A percentile compares a stretch with the other conserved stretches of the same genome.
These are phyloP conservation scores for Phialophora tarda DNA, from an alignment of 2,329 filamentous ascomycete species.

Conservation along the genomic window DNA sequence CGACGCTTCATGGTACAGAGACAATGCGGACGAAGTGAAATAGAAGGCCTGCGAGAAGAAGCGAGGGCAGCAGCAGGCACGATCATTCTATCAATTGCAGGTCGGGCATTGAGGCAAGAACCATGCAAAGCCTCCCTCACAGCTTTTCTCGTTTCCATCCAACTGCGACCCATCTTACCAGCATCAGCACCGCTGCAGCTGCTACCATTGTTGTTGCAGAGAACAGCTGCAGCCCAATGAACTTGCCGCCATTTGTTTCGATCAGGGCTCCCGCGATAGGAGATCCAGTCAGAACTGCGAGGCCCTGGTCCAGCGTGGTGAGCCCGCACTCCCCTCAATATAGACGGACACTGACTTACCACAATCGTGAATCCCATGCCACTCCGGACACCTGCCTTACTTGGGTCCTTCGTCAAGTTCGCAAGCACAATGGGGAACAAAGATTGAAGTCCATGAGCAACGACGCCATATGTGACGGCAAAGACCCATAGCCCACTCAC, in stretches of 20 bases:
- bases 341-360: constrained; percentile 6
- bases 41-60: neutral
- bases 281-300: constrained; percentile 60
- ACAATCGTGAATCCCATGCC: constrained; percentile 62
- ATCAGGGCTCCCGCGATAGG: constrained; percentile 62
- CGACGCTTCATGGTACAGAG: neutral
- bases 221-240: constrained; percentile 60
- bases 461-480: constrained; percentile 67
- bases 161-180: constrained; percentile 47
- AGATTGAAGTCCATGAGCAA: constrained; percentile 67
- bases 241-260: constrained; percentile 51
- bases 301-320: constrained; percentile 41
- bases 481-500: constrained; percentile 65
- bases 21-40: neutral
- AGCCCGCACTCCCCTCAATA: neutral
- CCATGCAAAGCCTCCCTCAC: constrained; percentile 22
- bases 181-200: constrained; percentile 50
- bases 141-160: constrained; percentile 44
- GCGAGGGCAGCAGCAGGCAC: neutral
- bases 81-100: neutral
- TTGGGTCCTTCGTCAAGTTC: constrained; percentile 59
- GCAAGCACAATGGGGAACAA: constrained; percentile 68
- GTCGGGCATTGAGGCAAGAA: neutral
- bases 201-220: constrained; percentile 53
- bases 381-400: constrained; percentile 61